phyloP scores from a whole-genome alignment of 2,329 filamentous ascomycete genomes.

The Colletotrichum cereale region DNA sequence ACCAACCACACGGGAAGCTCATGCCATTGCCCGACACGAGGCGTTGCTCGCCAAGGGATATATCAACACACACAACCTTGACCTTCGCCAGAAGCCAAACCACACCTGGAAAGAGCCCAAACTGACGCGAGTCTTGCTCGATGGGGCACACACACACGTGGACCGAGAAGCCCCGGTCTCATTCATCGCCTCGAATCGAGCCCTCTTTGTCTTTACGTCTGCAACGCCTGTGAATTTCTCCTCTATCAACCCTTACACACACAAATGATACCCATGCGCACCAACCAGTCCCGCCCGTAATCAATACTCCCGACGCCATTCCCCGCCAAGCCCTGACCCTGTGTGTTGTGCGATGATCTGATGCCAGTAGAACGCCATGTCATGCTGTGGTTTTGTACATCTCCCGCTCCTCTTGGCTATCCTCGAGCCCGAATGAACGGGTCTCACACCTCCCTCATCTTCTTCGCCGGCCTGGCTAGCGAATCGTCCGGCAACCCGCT shows the following conservation, averaged over 20 bases:
- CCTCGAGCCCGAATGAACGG: neutral
- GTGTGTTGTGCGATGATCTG: neutral
- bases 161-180: neutral
- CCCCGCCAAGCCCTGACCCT: neutral
- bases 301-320: neutral
- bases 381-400: neutral
- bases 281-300: too few relatives aligned
- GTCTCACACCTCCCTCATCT: constrained; percentile 65
- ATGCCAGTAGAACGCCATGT: neutral
- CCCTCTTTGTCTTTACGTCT: neutral
- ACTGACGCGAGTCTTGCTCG: neutral
- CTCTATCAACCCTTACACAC: neutral
- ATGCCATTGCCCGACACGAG: too few relatives aligned
- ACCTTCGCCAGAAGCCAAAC: neutral
- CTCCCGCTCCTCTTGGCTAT: neutral
- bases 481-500: constrained; percentile 86
- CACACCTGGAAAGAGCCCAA: neutral
- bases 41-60: too few relatives aligned
- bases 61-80: neutral
- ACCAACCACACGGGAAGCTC: too few relatives aligned
- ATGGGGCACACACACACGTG: too few relatives aligned
- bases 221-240: neutral
- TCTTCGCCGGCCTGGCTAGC: constrained; percentile 72
- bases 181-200: neutral
- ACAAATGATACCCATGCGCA: neutral